Percentiles rank a stretch among this genome's conserved stretches.
Evolutionary conservation across 2,329 filamentous ascomycete species (phyloP).

Genomic region (Alternaria arbusti): DNA sequence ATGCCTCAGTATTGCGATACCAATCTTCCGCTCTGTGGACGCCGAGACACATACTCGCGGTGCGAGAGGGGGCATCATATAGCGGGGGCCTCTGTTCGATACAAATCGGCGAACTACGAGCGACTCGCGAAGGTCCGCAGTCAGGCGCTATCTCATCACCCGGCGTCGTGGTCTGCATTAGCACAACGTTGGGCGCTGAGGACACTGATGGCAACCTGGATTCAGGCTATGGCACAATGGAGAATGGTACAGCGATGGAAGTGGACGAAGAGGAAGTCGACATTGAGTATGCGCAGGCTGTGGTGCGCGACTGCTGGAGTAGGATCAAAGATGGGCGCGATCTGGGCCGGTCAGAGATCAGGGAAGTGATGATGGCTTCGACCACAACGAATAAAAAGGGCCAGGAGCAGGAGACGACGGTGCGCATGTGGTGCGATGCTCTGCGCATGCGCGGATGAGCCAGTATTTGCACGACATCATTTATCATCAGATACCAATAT

Average conservation of each 20-base stretch:
- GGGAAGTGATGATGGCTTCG: slow-evolving; percentile 35
- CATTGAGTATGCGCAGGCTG: slow-evolving; percentile 29
- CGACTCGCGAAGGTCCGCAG: slow-evolving; percentile 25
- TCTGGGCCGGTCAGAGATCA: slow-evolving; percentile 32
- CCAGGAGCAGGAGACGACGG: slow-evolving; percentile 26
- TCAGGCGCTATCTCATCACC: slow-evolving; percentile 26
- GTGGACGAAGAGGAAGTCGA: slow-evolving; percentile 20
- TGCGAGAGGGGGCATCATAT: slow-evolving; percentile 32
- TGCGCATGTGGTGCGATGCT: slow-evolving; percentile 45
- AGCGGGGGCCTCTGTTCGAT: slow-evolving; percentile 31
- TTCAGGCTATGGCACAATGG: neutral
- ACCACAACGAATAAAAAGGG: slow-evolving; percentile 1
- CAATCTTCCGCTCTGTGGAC: slow-evolving; percentile 38
- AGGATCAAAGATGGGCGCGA: slow-evolving; percentile 29
- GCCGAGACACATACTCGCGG: slow-evolving; percentile 27
- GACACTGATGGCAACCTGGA: slow-evolving; percentile 5
- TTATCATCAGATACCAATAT: neutral
- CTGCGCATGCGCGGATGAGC: slow-evolving; percentile 34
- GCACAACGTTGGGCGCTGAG: slow-evolving; percentile 17
- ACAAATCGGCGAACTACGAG: slow-evolving; percentile 37
- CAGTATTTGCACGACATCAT: neutral
- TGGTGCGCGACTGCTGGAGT: slow-evolving; percentile 36
- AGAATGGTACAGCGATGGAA: neutral
- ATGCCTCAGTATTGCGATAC: slow-evolving; percentile 22
- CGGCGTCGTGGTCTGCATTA: slow-evolving; percentile 39